Conservation (phyloP, 2,329 filamentous ascomycete genomes). For the Delphinella strobiligena region DNA sequence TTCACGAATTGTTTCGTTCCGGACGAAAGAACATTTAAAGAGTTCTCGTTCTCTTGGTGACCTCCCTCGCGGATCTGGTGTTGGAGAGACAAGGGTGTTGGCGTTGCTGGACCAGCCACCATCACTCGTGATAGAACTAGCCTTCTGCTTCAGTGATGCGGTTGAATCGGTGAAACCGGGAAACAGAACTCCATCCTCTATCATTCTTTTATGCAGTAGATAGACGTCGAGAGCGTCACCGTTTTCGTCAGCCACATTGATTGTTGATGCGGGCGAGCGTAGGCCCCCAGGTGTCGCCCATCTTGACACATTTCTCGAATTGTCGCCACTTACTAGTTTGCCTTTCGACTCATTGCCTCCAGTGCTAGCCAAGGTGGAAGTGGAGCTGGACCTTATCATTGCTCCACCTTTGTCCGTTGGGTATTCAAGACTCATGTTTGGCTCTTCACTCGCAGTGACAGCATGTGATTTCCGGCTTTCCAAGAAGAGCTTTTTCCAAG, state of each 20-base stretch:
- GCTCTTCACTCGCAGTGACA: neutral
- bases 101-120: constrained; percentile 2
- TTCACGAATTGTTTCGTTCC: too few relatives aligned
- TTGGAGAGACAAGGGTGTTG: constrained; percentile 2
- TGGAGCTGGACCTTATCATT: too few relatives aligned
- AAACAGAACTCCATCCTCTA: neutral
- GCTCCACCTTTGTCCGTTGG: too few relatives aligned
- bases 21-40: too few relatives aligned
- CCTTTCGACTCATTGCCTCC: neutral
- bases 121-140: constrained; percentile 1
- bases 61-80: too few relatives aligned
- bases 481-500: constrained; percentile 5
- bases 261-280: neutral
- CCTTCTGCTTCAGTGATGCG: neutral
- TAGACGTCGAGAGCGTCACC: neutral
- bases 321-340: neutral
- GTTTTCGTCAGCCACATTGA: neutral
- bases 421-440: too few relatives aligned
- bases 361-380: neutral
- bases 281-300: constrained; percentile 2
- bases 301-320: neutral
- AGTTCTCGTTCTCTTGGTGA: too few relatives aligned
- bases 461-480: neutral
- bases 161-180: neutral
- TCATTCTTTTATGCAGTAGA: constrained; percentile 1